These are phyloP conservation scores for Vinca major DNA, from an alignment of 305 asterid genomes.

Conservation along the genomic window DNA sequence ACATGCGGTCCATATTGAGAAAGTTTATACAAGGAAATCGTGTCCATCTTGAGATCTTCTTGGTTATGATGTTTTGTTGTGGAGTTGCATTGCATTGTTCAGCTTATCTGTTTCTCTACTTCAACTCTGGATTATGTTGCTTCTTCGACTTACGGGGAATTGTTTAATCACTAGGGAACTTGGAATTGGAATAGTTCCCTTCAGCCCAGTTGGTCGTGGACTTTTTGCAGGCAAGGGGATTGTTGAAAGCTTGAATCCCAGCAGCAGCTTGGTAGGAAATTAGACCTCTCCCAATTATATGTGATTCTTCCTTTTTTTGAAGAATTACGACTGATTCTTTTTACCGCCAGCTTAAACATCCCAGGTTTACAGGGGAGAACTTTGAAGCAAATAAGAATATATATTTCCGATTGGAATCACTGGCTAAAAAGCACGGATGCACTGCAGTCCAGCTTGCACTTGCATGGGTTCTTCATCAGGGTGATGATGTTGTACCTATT, in stretches of 20 bases:
- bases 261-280: conserved; percentile 27
- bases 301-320: background rate
- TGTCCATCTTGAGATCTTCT: background rate
- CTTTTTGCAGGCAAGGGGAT: conserved; percentile 46
- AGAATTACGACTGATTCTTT: background rate
- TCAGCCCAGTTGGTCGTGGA: conserved; percentile 50
- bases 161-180: conserved; percentile 27
- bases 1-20: background rate
- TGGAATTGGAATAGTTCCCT: conserved; percentile 48
- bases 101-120: background rate
- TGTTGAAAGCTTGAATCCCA: conserved; percentile 31
- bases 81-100: background rate
- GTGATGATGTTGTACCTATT: conserved; percentile 40
- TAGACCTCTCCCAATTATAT: background rate
- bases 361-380: conserved; percentile 38
- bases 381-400: conserved; percentile 35
- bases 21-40: background rate
- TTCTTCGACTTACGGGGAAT: background rate
- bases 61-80: background rate
- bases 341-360: conserved; percentile 28
- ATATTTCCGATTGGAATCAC: conserved; percentile 21
- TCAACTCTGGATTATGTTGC: background rate
- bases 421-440: conserved; percentile 36
- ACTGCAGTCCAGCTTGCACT: conserved; percentile 48
- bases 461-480: conserved; percentile 50